phyloP scores from a whole-genome alignment of 306 rosid species.

The Dalbergia cultrata region DNA sequence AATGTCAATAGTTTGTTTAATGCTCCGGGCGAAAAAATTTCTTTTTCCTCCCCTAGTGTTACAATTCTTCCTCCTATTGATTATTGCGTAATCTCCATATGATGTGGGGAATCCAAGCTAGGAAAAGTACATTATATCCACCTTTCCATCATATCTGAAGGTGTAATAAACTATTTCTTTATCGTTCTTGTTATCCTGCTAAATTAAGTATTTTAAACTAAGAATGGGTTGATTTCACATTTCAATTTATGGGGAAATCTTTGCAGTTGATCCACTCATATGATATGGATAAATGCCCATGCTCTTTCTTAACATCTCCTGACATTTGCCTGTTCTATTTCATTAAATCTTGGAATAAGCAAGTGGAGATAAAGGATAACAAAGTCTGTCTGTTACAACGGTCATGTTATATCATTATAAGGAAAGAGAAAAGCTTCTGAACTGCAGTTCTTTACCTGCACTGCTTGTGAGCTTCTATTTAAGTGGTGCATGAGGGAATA shows the following conservation, averaged over 20 bases:
- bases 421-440: background rate
- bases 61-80: slow-evolving; percentile 3
- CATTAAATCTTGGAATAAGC: background rate
- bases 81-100: slow-evolving; percentile 26
- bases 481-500: slow-evolving; percentile 12
- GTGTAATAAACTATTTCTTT: slow-evolving; percentile 27
- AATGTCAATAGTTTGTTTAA: slow-evolving; percentile 2
- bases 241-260: slow-evolving; percentile 11
- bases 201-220: slow-evolving; percentile 1
- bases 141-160: slow-evolving; percentile 23
- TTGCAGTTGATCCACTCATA: slow-evolving; percentile 25
- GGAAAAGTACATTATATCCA: background rate
- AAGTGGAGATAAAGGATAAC: background rate
- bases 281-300: background rate
- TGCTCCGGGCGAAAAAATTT: background rate
- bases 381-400: slow-evolving; percentile 22
- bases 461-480: slow-evolving; percentile 24
- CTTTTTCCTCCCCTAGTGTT: slow-evolving; percentile 13
- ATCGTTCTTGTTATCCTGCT: slow-evolving; percentile 5
- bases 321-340: slow-evolving; percentile 16
- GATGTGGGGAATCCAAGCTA: background rate
- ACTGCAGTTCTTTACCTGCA: slow-evolving; percentile 22
- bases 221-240: slow-evolving; percentile 26
- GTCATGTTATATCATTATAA: background rate
- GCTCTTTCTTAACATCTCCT: background rate